These are phyloP conservation scores for Dissophora globulifera DNA, from an alignment of 192 early-diverging fungal genomes.

Conservation along the genomic window DNA sequence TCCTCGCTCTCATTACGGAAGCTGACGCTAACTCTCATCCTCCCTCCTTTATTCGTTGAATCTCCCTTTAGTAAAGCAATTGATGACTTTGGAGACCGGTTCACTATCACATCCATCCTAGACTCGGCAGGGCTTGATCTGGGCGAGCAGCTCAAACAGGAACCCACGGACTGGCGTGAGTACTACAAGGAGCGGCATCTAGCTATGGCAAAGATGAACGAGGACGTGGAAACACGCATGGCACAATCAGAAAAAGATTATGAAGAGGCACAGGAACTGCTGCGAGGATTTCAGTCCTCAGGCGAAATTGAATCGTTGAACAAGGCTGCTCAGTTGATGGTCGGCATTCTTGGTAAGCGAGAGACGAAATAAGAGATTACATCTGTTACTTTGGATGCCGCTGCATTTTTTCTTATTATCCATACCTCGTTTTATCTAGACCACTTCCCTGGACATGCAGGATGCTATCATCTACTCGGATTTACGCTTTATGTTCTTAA, in stretches of 20 bases:
- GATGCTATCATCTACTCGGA: slow-evolving; percentile 63
- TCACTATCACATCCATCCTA: slow-evolving; percentile 59
- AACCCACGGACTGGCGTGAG: slow-evolving; percentile 59
- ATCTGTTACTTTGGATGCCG: no score
- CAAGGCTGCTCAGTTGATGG: slow-evolving; percentile 59
- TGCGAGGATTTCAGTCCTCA: slow-evolving; percentile 55
- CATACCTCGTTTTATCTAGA: slow-evolving; percentile 29
- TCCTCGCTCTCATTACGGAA: no score
- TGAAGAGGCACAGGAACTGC: slow-evolving; percentile 50
- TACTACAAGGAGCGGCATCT: slow-evolving; percentile 57
- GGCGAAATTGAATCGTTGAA: slow-evolving; percentile 53
- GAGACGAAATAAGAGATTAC: no score
- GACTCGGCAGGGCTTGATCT: slow-evolving; percentile 59
- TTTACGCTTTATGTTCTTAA: slow-evolving; percentile 65
- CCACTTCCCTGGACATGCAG: slow-evolving; percentile 62
- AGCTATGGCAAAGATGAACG: slow-evolving; percentile 35
- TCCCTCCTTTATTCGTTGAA: no score
- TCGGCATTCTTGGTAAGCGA: slow-evolving; percentile 59
- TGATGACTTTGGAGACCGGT: slow-evolving; percentile 64
- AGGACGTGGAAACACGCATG: slow-evolving; percentile 46
- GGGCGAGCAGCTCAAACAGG: slow-evolving; percentile 48
- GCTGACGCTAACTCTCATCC: no score
- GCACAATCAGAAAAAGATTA: slow-evolving; percentile 60
- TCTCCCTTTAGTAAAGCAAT: slow-evolving; percentile 64
- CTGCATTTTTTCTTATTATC: neutral